Conservation (phyloP, 202 grass and related monocot species). For the Schoenoplectus triqueter region DNA sequence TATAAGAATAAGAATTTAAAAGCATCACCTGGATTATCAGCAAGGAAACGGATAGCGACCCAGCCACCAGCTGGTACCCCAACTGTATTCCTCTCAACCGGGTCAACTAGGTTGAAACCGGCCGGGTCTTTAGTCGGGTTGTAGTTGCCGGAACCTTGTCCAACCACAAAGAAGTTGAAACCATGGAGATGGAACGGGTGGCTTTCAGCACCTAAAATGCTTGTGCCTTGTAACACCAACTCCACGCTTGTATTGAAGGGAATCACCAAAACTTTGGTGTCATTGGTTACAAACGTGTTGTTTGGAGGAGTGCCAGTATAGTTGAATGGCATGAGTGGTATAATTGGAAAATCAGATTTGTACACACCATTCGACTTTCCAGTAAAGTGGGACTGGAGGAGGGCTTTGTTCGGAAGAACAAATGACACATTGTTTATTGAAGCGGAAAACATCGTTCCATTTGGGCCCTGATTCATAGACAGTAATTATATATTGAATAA, state of each 20-base stretch:
- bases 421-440: conserved; percentile 83
- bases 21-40: conserved; percentile 71
- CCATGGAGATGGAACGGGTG: conserved; percentile 90
- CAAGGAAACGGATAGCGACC: conserved; percentile 73
- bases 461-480: conserved; percentile 52
- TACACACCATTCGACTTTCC: conserved; percentile 55
- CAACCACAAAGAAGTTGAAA: conserved; percentile 74
- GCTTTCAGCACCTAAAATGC: conserved; percentile 79
- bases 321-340: conserved; percentile 60
- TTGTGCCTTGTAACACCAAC: conserved; percentile 87
- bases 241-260: conserved; percentile 59
- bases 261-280: conserved; percentile 63
- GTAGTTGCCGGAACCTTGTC: conserved; percentile 68
- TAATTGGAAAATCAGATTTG: conserved; percentile 55
- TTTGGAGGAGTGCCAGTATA: conserved; percentile 79
- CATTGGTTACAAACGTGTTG: conserved; percentile 66
- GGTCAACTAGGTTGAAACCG: conserved; percentile 69
- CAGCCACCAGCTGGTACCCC: conserved; percentile 73
- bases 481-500: no score
- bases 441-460: conserved; percentile 68
- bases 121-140: conserved; percentile 48
- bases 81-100: conserved; percentile 82
- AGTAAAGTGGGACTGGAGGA: conserved; percentile 55
- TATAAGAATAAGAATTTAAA: background rate
- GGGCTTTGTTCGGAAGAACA: conserved; percentile 61